Base-by-base conservation (phyloP, 2,329 filamentous ascomycete species). In the Niveomyces coronatus region DNA sequence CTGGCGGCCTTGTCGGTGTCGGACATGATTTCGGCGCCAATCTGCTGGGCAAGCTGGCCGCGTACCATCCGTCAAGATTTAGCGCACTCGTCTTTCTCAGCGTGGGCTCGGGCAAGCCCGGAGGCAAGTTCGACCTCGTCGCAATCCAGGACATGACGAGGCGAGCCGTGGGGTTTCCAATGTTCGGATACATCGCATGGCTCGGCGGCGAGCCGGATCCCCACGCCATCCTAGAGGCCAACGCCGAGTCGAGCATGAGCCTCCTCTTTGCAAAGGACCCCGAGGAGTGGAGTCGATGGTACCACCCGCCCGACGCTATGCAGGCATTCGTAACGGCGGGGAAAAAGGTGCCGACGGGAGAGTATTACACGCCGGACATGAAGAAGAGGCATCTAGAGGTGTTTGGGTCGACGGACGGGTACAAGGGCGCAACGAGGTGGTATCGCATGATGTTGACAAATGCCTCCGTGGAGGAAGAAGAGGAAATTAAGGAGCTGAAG, bases 1-100 rank as follows among this genome's bases (percentile, higher is more conserved):
- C n/a, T n/a, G n/a, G n/a, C n/a, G 54, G 56, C 7, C 65, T 65
- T 2, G 48, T 71, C n/a, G 71, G 68, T 13, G 45, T 61, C 2
- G 58, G 55, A 0, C 60, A 63, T 20, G 60, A 63, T 22, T 54
- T 60, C 32, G 56, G 57, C 1, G 49, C 54, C 9, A 57, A 53
- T 5, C 38, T 60, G 0, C 29, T 60, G 4, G 56, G 55, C 2
- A 46, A 56, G 1, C 18, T 56, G 10, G 50, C 43, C 3, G 46
- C 50, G 2, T 56, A 54, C 27, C 23, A 56, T 14, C 47, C 54
- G 1, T 31, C 37, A 0, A 50, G 48, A 3, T 47, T 48, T 27
- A 23, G 29, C 0, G 46, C 38, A 0, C 30, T 56, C 9, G 41
- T 53, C 0, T 60, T 60, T 35, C 41, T 60, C 2, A 41, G 53